Evolutionary conservation across 208 protist species (phyloP).

Genomic region (Balamuthia mandrillaris): DNA sequence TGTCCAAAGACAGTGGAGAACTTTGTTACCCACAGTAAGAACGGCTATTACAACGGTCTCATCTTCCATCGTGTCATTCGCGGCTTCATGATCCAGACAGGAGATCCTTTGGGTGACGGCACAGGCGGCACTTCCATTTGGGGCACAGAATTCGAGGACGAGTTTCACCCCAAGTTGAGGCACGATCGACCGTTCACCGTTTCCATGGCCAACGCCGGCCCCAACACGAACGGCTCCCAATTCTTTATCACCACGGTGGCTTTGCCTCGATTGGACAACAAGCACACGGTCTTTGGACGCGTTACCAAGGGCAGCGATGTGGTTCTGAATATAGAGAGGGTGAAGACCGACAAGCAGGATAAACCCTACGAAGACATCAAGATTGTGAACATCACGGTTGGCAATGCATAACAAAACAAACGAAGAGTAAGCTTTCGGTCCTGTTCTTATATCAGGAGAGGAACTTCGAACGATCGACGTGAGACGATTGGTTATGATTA

Average conservation of each 20-base stretch:
- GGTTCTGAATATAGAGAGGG: slow-evolving; percentile 75
- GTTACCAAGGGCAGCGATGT: slow-evolving; percentile 76
- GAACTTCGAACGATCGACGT: too few species aligned
- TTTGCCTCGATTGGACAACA: slow-evolving; percentile 59
- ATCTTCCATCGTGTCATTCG: slow-evolving; percentile 92
- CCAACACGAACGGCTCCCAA: slow-evolving; percentile 69
- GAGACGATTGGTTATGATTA: too few species aligned
- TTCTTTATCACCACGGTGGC: slow-evolving; percentile 76
- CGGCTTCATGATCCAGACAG: slow-evolving; percentile 89
- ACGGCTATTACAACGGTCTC: slow-evolving; percentile 80
- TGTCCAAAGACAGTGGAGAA: slow-evolving; percentile 92
- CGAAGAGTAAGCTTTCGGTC: too few species aligned
- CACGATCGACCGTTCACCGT: slow-evolving; percentile 78
- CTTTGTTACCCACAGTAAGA: slow-evolving; percentile 82
- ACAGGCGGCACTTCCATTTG: slow-evolving; percentile 90
- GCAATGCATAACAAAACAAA: too few species aligned
- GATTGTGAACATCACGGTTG: slow-evolving; percentile 74
- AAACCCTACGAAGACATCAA: slow-evolving; percentile 75
- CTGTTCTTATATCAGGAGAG: too few species aligned
- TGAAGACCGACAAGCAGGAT: slow-evolving; percentile 61
- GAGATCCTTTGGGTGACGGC: slow-evolving; percentile 80
- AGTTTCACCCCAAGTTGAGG: slow-evolving; percentile 64
- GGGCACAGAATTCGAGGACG: slow-evolving; percentile 86
- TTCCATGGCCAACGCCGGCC: slow-evolving; percentile 90
- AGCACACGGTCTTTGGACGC: slow-evolving; percentile 90